phyloP scores from a whole-genome alignment of 1,284 basidiomycete genomes.

The Apiotrichum porosum region DNA sequence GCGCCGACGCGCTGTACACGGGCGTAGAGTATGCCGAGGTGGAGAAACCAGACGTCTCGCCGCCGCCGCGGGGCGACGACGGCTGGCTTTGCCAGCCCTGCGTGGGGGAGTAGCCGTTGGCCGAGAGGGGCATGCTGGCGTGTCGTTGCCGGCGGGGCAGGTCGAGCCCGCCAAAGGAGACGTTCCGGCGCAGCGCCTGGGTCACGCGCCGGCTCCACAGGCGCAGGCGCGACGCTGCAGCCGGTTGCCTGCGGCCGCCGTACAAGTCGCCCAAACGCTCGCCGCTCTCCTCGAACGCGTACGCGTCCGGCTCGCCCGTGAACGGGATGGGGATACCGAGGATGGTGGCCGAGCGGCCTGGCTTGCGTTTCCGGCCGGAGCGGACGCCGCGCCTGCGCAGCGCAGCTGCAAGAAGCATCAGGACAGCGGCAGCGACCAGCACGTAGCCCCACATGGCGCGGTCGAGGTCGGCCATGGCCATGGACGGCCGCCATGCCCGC shows the following conservation, averaged over 20 bases:
- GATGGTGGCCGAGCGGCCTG: neutral
- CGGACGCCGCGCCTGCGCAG: conserved; percentile 1
- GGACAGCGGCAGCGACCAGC: conserved; percentile 24
- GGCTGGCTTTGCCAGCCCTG: conserved; percentile 9
- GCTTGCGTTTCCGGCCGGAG: neutral
- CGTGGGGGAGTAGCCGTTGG: neutral
- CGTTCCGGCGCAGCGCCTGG: conserved; percentile 2
- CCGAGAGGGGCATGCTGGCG: conserved; percentile 6
- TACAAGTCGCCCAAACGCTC: neutral
- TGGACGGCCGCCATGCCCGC: neutral
- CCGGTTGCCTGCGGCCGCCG: neutral
- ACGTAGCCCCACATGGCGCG: conserved; percentile 32
- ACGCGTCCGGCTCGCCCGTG: neutral
- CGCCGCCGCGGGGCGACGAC: neutral
- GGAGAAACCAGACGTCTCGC: neutral
- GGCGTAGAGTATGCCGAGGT: neutral
- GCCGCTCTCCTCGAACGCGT: conserved; percentile 3
- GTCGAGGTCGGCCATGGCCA: conserved; percentile 1
- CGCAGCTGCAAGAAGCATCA: conserved; percentile 9
- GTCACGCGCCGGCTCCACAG: conserved; percentile 8
- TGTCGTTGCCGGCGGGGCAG: neutral
- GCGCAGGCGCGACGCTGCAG: conserved; percentile 7
- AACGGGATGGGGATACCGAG: neutral
- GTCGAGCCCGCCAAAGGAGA: neutral
- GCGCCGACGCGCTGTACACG: neutral